Conservation (phyloP, 1,284 basidiomycete species). For the Fistulina hepatica region DNA sequence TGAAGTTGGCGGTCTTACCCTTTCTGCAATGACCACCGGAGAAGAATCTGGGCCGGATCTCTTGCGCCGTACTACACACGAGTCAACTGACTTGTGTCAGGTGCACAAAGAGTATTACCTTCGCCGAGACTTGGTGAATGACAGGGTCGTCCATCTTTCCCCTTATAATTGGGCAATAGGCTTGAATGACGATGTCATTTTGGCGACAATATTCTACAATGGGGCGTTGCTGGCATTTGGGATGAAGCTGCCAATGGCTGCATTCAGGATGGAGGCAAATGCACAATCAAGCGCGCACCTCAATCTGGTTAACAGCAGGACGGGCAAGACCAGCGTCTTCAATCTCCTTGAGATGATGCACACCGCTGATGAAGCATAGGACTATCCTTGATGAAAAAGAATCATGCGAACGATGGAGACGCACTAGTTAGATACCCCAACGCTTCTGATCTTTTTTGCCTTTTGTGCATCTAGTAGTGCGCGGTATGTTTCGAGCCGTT, state of each 20-base stretch:
- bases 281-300: constrained; percentile 31
- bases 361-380: constrained; percentile 34
- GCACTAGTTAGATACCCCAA: constrained; percentile 75
- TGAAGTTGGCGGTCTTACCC: constrained; percentile 35
- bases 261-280: neutral
- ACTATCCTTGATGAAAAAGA: neutral
- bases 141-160: constrained; percentile 47
- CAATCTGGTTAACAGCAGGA: constrained; percentile 80
- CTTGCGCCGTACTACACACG: constrained; percentile 32
- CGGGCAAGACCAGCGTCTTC: constrained; percentile 43
- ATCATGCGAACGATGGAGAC: constrained; percentile 15
- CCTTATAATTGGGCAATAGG: constrained; percentile 66
- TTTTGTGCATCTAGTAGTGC: constrained; percentile 48
- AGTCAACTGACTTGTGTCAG: constrained; percentile 1
- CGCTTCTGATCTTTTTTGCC: constrained; percentile 55
- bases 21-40: constrained; percentile 78
- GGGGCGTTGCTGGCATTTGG: constrained; percentile 71
- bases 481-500: constrained; percentile 52
- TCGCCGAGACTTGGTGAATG: constrained; percentile 43
- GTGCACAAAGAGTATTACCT: constrained; percentile 27
- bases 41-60: constrained; percentile 62
- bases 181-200: constrained; percentile 64
- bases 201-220: constrained; percentile 70
- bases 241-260: constrained; percentile 49
- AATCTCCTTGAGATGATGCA: constrained; percentile 75